Conservation (phyloP, 192 early-diverging fungal genomes). For the Gryganskiella cystojenkinii region DNA sequence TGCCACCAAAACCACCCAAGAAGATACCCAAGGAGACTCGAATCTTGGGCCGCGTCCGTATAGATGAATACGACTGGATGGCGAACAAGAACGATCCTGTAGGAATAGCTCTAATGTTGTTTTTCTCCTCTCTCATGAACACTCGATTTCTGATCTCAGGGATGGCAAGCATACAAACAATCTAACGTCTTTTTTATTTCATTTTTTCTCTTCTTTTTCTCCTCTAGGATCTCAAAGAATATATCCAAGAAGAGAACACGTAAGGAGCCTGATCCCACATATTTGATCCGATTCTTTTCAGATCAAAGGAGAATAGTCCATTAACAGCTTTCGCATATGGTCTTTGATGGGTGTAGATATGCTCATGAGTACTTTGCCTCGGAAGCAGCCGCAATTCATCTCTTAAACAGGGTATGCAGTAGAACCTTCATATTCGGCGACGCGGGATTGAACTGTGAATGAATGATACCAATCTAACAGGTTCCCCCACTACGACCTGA, state of each 20-base stretch:
- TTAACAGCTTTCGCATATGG: constrained; percentile 7
- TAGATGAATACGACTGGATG: constrained; percentile 66
- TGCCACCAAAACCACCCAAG: constrained; percentile 53
- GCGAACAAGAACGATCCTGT: constrained; percentile 59
- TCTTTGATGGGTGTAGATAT: constrained; percentile 27
- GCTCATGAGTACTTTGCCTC: constrained; percentile 44
- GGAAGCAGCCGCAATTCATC: constrained; percentile 37
- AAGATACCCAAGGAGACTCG: constrained; percentile 51
- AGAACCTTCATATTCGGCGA: no score
- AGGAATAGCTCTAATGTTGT: constrained; percentile 20
- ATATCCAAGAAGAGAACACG: constrained; percentile 65
- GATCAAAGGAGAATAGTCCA: no score
- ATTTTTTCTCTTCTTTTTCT: constrained; percentile 1
- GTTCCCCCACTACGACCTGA: no score
- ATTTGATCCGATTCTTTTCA: no score
- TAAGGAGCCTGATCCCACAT: no score
- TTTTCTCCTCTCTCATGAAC: not conserved
- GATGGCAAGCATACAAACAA: not conserved
- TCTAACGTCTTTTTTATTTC: not conserved
- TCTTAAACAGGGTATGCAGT: constrained; percentile 40
- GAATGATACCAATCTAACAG: not conserved
- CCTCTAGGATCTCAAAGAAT: constrained; percentile 53
- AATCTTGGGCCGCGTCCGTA: constrained; percentile 48
- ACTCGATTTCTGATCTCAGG: not conserved
- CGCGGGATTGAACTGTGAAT: not conserved